Base-by-base conservation (phyloP, 2,329 filamentous ascomycete species). In the Colletotrichum truncatum region DNA sequence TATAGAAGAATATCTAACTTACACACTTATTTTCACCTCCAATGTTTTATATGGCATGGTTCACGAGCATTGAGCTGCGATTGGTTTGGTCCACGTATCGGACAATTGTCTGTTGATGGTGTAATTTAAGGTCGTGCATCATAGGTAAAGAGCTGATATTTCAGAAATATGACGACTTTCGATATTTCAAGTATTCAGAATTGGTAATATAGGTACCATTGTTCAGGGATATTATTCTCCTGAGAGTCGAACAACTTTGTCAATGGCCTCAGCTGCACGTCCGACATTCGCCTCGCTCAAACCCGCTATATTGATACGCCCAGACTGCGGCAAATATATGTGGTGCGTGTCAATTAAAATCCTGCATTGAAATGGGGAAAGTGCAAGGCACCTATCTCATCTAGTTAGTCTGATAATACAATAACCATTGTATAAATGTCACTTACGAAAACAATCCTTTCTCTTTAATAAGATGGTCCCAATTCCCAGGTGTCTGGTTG, bases 401-500 rank as follows among this genome's bases (percentile, higher is more conserved):
- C 6, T 11, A 6, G 18, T 43, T 12, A 28, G n/a, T 39, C 7
- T 41, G 10, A 28, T 34, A 11, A 4, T 11, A n/a, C 12, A 14
- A 14, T 12, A 16, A 7, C 4, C 6, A 21, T 8, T 6, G 6
- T 10, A 12, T 8, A 18, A 4, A 4, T 7, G 3, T 14, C 4
- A 53, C 64, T 53, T 18, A 58, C 64, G 58, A 58, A n/a, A 66
- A 66, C 7, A 64, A 16, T 4, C 64, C 58, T 10, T 53, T 57
- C 23, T 58, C 64, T 10, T 32, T 18, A 9, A 12, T 43, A 12
- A 66, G 30, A 43, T 66, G 59, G 10, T 36, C 16, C 58, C 63
- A 66, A 30, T 66, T 52, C 6, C 57, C 58, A 4, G 64, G 58
- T 4, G 64, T 64, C 64, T 66, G 10, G 9, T 10, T 11, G 9